Evolutionary conservation across 2,329 filamentous ascomycete genomes (phyloP).

Genomic region (Huntiella abstrusa): DNA sequence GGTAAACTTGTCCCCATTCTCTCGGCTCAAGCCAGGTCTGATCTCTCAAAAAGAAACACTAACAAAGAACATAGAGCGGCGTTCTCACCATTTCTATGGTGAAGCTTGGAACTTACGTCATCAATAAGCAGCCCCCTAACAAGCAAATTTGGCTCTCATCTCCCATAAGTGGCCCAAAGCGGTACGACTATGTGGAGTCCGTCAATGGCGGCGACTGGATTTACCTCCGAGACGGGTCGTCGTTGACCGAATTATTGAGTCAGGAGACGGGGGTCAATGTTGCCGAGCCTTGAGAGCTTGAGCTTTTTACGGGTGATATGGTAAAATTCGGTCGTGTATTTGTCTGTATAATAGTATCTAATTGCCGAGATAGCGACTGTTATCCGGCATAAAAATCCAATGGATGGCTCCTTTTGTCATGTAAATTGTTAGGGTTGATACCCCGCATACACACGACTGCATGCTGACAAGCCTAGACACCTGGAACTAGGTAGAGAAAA

Average conservation of each 20-base stretch:
- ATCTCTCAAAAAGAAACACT: neutral
- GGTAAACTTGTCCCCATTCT: conserved; percentile 32
- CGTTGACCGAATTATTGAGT: conserved; percentile 51
- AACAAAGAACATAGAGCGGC: conserved; percentile 42
- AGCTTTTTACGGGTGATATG: too few species aligned
- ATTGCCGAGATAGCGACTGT: too few species aligned
- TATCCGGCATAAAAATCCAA: too few species aligned
- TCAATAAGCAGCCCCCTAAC: conserved; percentile 98
- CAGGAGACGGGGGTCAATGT: conserved; percentile 58
- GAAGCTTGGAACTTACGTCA: conserved; percentile 61
- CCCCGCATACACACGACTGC: too few species aligned
- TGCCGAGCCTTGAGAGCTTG: conserved; percentile 13
- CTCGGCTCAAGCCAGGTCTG: too few species aligned
- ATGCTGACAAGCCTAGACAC: too few species aligned
- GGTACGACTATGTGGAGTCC: conserved; percentile 71
- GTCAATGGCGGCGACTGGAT: conserved; percentile 75
- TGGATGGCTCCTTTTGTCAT: too few species aligned
- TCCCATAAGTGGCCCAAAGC: conserved; percentile 76
- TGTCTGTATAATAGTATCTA: too few species aligned
- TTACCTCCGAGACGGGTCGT: conserved; percentile 67
- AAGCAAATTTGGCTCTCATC: conserved; percentile 95
- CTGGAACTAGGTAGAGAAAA: too few species aligned
- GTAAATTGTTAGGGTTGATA: too few species aligned
- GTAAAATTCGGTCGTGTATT: too few species aligned
- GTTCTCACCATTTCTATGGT: conserved; percentile 62